Evolutionary conservation across 257 asterid genomes (phyloP).

Genomic region (Solanum raphanifolium): DNA sequence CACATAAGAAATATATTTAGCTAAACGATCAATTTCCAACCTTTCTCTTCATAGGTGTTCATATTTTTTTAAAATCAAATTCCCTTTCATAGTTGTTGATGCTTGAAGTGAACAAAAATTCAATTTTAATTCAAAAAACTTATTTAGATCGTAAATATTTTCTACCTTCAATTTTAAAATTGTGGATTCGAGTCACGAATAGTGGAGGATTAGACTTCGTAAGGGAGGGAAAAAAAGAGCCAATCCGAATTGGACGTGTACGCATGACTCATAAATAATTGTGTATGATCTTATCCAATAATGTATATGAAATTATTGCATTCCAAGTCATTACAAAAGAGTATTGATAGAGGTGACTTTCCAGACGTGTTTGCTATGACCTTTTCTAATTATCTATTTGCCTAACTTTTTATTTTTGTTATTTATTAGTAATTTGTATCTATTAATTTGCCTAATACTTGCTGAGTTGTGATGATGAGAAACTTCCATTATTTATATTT

Average conservation of each 20-base stretch:
- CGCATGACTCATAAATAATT: background rate
- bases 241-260: background rate
- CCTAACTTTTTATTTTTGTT: background rate
- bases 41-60: background rate
- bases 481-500: background rate
- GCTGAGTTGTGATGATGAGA: background rate
- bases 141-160: too few species aligned
- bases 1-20: background rate
- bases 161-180: too few species aligned
- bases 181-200: too few species aligned
- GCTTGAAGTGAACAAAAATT: background rate
- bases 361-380: background rate
- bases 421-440: background rate
- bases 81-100: background rate
- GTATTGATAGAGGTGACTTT: background rate
- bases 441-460: background rate
- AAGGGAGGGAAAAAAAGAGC: too few species aligned
- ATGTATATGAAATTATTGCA: background rate
- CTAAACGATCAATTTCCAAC: background rate
- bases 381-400: background rate
- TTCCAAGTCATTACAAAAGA: background rate
- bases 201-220: too few species aligned
- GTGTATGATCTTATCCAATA: background rate
- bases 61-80: background rate
- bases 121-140: too few species aligned